These are phyloP conservation scores for Epicoccum sorghinum DNA, from an alignment of 2,329 filamentous ascomycete species.

Conservation along the genomic window DNA sequence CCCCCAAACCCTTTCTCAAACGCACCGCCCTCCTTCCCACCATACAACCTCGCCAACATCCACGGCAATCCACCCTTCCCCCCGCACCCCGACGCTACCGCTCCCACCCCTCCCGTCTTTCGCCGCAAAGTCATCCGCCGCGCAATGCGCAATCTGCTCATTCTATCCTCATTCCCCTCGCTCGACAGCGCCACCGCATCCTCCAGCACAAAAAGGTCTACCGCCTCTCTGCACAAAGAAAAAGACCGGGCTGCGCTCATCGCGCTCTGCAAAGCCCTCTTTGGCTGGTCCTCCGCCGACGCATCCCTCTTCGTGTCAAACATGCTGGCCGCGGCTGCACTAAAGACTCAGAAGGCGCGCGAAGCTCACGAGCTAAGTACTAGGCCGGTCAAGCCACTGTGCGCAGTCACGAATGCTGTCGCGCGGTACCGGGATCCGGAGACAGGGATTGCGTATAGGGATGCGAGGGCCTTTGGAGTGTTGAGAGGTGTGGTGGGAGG, in stretches of 20 bases:
- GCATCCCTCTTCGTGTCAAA: constrained; percentile 37
- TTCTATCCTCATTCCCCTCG: constrained; percentile 55
- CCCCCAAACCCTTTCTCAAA: constrained; percentile 36
- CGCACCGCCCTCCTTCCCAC: constrained; percentile 25
- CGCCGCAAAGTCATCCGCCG: constrained; percentile 52
- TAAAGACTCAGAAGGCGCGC: constrained; percentile 53
- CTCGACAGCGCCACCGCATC: constrained; percentile 49
- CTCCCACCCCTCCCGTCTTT: constrained; percentile 24
- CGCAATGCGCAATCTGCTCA: constrained; percentile 63
- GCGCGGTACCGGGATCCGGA: constrained; percentile 85
- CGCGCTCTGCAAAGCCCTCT: constrained; percentile 58
- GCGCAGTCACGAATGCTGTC: constrained; percentile 80
- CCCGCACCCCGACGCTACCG: constrained; percentile 19
- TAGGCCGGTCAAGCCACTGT: constrained; percentile 53
- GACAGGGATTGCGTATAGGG: constrained; percentile 82
- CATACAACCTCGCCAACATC: constrained; percentile 35
- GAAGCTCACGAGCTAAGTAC: constrained; percentile 29
- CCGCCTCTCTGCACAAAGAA: constrained; percentile 46
- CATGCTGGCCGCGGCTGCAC: constrained; percentile 51
- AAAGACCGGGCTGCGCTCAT: constrained; percentile 57
- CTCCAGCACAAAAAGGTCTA: constrained; percentile 56
- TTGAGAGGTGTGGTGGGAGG: constrained; percentile 76
- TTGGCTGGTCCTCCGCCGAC: constrained; percentile 39
- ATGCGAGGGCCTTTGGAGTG: constrained; percentile 79
- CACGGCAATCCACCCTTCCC: constrained; percentile 22